These are phyloP conservation scores for Wickerhamiella dianesei DNA, from an alignment of 805 yeast genomes.

Conservation along the genomic window DNA sequence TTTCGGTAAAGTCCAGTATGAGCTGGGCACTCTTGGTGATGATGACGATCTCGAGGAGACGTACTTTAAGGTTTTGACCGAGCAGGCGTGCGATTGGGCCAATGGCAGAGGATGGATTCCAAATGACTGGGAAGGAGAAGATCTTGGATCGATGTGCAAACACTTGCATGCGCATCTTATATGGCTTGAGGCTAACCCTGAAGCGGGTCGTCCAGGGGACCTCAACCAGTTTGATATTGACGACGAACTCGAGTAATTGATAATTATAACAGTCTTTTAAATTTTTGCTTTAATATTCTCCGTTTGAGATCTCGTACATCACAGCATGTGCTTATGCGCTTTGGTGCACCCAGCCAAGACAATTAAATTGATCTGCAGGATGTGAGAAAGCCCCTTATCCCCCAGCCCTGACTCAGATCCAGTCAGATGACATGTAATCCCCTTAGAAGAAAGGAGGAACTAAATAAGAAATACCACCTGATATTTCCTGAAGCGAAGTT, in stretches of 20 bases:
- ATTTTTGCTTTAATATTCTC: too few species aligned
- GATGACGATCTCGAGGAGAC: slow-evolving; percentile 4
- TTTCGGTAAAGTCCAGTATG: neutral
- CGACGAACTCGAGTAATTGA: neutral
- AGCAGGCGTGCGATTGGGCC: slow-evolving; percentile 6
- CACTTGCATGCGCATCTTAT: slow-evolving; percentile 1
- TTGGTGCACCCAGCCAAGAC: too few species aligned
- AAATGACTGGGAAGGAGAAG: neutral
- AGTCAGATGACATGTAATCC: neutral
- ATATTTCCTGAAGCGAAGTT: too few species aligned
- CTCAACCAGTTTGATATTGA: neutral
- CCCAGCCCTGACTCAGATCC: neutral
- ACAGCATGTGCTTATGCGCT: too few species aligned
- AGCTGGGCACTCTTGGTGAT: neutral
- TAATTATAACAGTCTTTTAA: too few species aligned
- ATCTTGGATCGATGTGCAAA: slow-evolving; percentile 2
- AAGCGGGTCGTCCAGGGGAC: neutral
- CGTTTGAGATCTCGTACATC: too few species aligned
- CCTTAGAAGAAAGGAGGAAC: neutral
- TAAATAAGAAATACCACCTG: too few species aligned
- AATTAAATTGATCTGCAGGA: neutral
- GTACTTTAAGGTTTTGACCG: slow-evolving; percentile 2
- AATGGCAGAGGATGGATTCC: neutral
- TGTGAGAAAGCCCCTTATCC: neutral
- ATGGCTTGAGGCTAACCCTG: slow-evolving; percentile 5